Evolutionary conservation across 257 asterid genomes (phyloP).

Genomic region (Leptodermis oblonga): DNA sequence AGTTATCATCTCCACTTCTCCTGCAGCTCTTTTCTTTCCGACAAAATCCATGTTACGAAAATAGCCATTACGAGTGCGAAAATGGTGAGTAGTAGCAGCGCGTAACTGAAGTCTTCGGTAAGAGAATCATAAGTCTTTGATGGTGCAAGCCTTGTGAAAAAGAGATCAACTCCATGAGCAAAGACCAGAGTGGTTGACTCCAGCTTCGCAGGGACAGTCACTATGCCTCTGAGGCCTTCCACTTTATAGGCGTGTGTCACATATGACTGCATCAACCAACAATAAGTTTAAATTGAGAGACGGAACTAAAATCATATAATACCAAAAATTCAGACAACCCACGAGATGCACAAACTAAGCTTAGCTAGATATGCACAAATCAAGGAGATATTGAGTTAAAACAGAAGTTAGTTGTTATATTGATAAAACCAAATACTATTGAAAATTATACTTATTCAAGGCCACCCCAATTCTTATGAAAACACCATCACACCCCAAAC

Average conservation of each 20-base stretch:
- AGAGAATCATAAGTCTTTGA: conserved; percentile 93
- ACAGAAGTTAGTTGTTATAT: not conserved
- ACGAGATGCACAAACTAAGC: not conserved
- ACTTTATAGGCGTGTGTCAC: conserved; percentile 85
- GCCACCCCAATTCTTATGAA: no score
- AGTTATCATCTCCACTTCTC: conserved; percentile 85
- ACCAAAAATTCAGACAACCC: not conserved
- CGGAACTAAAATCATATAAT: not conserved
- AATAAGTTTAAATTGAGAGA: not conserved
- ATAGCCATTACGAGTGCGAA: conserved; percentile 77
- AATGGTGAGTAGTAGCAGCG: conserved; percentile 78
- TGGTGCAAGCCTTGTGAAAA: conserved; percentile 88
- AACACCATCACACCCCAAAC: no score
- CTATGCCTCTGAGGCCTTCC: conserved; percentile 84
- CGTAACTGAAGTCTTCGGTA: conserved; percentile 95
- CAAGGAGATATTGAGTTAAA: not conserved
- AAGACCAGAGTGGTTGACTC: conserved; percentile 96
- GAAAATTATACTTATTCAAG: no score
- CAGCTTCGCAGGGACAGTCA: conserved; percentile 76
- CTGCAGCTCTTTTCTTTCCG: conserved; percentile 92
- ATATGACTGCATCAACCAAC: conserved; percentile 56
- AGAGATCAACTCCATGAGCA: conserved; percentile 86
- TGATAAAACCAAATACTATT: not conserved
- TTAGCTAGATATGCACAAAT: not conserved
- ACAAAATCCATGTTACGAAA: conserved; percentile 84